Evolutionary conservation across 1,284 basidiomycete species (phyloP).

Genomic region (Ceratorhiza oryzae-sativae): DNA sequence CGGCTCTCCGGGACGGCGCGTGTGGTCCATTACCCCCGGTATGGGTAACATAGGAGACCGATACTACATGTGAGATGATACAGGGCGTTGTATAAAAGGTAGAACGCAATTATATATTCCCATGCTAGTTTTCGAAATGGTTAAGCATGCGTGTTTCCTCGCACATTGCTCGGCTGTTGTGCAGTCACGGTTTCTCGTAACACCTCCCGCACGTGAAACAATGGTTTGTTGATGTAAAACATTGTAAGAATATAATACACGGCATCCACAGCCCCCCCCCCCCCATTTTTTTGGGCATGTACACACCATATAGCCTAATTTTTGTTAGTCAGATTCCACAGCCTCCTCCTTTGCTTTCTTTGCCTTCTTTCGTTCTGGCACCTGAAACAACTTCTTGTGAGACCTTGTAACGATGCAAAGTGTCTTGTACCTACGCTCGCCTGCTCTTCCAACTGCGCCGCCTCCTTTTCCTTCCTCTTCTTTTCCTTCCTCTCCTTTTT

Average conservation of each 20-base stretch:
- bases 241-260: slow-evolving; percentile 19
- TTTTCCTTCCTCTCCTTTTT: slow-evolving; percentile 59
- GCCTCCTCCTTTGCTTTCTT: slow-evolving; percentile 28
- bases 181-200: too few species aligned
- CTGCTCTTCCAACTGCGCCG: slow-evolving; percentile 17
- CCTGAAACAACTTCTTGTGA: neutral
- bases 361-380: slow-evolving; percentile 33
- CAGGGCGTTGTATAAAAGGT: too few species aligned
- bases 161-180: too few species aligned
- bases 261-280: neutral
- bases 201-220: too few species aligned
- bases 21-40: slow-evolving; percentile 73
- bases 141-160: too few species aligned
- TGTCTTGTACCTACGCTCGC: neutral
- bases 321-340: slow-evolving; percentile 16
- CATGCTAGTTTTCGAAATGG: too few species aligned
- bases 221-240: neutral
- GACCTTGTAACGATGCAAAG: neutral
- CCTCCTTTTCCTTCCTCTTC: slow-evolving; percentile 74
- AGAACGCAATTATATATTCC: too few species aligned
- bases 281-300: slow-evolving; percentile 7
- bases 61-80: slow-evolving; percentile 29
- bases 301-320: neutral
- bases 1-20: slow-evolving; percentile 57
- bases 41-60: slow-evolving; percentile 76